phyloP scores from a whole-genome alignment of 2,329 filamentous ascomycete species.

The Ustulina deusta region DNA sequence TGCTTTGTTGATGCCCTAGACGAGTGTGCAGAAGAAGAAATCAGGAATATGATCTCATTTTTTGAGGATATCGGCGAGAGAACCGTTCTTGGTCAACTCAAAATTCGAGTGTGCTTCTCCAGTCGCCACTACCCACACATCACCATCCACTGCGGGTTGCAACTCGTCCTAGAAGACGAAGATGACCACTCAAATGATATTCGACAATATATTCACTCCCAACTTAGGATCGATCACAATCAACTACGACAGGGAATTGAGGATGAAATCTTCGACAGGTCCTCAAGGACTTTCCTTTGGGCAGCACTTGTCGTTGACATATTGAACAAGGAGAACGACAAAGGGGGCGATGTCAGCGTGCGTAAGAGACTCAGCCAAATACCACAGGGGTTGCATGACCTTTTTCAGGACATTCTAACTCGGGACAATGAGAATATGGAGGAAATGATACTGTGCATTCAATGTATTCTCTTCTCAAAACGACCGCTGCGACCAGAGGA shows the following conservation, averaged over 20 bases:
- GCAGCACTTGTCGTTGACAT: conserved; percentile 55
- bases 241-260: conserved; percentile 39
- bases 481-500: conserved; percentile 58
- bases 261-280: conserved; percentile 51
- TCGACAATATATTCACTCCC: conserved; percentile 46
- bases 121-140: conserved; percentile 61
- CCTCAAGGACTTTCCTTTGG: conserved; percentile 60
- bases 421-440: conserved; percentile 59
- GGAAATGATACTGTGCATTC: conserved; percentile 59
- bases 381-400: conserved; percentile 55
- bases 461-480: conserved; percentile 65
- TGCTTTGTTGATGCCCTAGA: conserved; percentile 44
- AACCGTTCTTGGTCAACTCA: neutral
- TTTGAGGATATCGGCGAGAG: conserved; percentile 30
- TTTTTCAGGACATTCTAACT: conserved; percentile 65
- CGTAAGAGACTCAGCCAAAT: conserved; percentile 51
- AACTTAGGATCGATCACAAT: conserved; percentile 44
- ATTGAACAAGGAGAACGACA: conserved; percentile 52
- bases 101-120: conserved; percentile 38
- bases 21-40: conserved; percentile 40
- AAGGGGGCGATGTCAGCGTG: conserved; percentile 47
- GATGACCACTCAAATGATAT: conserved; percentile 47
- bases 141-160: conserved; percentile 44
- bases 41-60: conserved; percentile 41
- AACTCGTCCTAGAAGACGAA: conserved; percentile 47